phyloP scores from a whole-genome alignment of 306 rosid species.

The Cucumis hystrix region DNA sequence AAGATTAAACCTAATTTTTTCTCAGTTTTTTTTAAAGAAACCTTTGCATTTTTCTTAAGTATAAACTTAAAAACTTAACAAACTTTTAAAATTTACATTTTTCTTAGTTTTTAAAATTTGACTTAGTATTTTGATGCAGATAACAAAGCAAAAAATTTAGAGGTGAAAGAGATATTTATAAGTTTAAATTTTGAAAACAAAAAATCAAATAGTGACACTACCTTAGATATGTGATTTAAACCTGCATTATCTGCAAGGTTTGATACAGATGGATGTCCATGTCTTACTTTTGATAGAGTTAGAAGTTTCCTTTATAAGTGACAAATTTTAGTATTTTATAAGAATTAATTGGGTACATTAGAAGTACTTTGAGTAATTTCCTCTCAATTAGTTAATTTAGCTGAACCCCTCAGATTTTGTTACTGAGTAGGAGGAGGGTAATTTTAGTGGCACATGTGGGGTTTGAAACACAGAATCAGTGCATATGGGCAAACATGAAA shows the following conservation, averaged over 20 bases:
- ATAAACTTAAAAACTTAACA: too few relatives aligned
- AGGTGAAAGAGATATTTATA: too few relatives aligned
- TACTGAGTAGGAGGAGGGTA: neutral
- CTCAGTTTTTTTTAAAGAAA: too few relatives aligned
- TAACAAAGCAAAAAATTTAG: too few relatives aligned
- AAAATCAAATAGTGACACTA: too few relatives aligned
- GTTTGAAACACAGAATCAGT: neutral
- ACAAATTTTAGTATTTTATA: neutral
- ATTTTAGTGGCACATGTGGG: conserved; percentile 1
- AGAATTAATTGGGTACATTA: neutral
- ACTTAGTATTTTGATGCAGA: too few relatives aligned
- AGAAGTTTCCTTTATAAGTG: neutral
- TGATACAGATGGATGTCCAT: neutral
- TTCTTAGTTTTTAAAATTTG: too few relatives aligned
- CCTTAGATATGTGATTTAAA: neutral
- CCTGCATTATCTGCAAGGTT: neutral
- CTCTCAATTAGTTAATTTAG: neutral
- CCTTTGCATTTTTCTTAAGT: too few relatives aligned
- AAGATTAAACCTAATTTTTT: too few relatives aligned
- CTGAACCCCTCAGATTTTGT: neutral
- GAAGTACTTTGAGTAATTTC: neutral
- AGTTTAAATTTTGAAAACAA: too few relatives aligned
- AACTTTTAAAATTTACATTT: too few relatives aligned
- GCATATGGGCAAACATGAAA: neutral
- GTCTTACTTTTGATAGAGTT: neutral